A percentile compares a stretch with the other conserved stretches of the same genome.
Conservation (phyloP, 2,329 filamentous ascomycete genomes). For the Penicillium sp. region DNA sequence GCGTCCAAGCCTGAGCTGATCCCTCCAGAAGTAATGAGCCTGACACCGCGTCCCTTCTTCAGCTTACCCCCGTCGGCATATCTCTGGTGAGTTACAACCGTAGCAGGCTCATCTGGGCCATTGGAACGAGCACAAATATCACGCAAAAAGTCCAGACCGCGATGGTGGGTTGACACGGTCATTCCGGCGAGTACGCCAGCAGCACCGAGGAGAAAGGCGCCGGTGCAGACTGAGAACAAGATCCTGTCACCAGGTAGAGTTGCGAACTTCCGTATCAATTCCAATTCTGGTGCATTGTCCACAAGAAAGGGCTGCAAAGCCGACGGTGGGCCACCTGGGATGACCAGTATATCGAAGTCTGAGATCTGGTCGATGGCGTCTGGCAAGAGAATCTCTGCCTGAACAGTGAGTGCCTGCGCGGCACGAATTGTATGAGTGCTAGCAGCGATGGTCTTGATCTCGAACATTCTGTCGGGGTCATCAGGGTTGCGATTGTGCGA, state of each 20-base stretch:
- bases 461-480: conserved; percentile 30
- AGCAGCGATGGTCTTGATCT: conserved; percentile 35
- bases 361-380: conserved; percentile 27
- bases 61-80: conserved; percentile 21
- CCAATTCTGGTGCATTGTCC: conserved; percentile 17
- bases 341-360: conserved; percentile 39
- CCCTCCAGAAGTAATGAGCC: conserved; percentile 77
- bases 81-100: conserved; percentile 19
- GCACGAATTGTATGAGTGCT: conserved; percentile 25
- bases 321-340: conserved; percentile 35
- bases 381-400: conserved; percentile 31
- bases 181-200: conserved; percentile 36
- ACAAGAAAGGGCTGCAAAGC: conserved; percentile 27
- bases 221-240: conserved; percentile 43
- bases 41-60: conserved; percentile 50
- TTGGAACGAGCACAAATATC: conserved; percentile 20
- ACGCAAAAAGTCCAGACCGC: conserved; percentile 21
- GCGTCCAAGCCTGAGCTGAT: conserved; percentile 79
- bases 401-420: conserved; percentile 27
- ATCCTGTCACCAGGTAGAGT: conserved; percentile 25
- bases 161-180: conserved; percentile 42
- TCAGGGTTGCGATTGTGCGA: conserved; percentile 27
- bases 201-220: conserved; percentile 38
- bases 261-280: conserved; percentile 25
- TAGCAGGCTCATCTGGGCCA: background rate